A percentile compares a stretch with the other conserved stretches of the same genome.
Evolutionary conservation across 352 stramenopile species (phyloP).

Genomic region (Sclerospora graminicola): DNA sequence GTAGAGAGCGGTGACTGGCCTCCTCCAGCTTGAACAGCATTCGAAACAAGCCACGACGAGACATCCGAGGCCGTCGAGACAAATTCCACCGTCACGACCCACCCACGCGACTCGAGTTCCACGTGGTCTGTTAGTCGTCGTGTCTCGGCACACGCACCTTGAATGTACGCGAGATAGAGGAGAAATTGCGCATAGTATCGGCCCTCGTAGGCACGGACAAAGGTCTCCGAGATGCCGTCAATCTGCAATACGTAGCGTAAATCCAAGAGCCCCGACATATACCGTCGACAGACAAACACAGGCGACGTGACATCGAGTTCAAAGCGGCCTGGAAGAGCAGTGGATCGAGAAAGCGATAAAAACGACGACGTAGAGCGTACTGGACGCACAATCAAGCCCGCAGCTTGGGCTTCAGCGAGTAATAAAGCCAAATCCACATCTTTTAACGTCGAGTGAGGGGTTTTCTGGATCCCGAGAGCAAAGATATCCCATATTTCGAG

Average conservation of each 20-base stretch:
- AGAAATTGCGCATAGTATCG: slow-evolving; percentile 47
- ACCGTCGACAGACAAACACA: slow-evolving; percentile 90
- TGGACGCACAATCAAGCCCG: slow-evolving; percentile 30
- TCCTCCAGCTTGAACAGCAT: slow-evolving; percentile 54
- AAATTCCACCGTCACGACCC: background rate
- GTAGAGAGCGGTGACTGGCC: slow-evolving; percentile 11
- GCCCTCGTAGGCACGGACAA: slow-evolving; percentile 71
- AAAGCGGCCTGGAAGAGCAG: slow-evolving; percentile 46
- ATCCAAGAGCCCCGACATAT: slow-evolving; percentile 94
- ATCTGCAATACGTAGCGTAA: slow-evolving; percentile 97
- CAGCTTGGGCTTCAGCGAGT: slow-evolving; percentile 28
- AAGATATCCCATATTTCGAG: slow-evolving; percentile 60
- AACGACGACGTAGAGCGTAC: slow-evolving; percentile 34
- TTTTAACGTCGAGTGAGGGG: slow-evolving; percentile 24
- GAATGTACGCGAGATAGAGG: slow-evolving; percentile 64
- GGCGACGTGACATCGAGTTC: slow-evolving; percentile 78
- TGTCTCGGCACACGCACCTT: slow-evolving; percentile 37
- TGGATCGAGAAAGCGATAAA: slow-evolving; percentile 37
- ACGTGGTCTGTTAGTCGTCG: too few species aligned
- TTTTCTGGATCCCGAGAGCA: slow-evolving; percentile 47
- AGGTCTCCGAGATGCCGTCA: slow-evolving; percentile 87
- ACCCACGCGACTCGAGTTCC: too few species aligned
- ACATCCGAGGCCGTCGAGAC: slow-evolving; percentile 76
- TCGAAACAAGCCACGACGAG: slow-evolving; percentile 69
- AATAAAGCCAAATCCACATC: slow-evolving; percentile 41